Base-by-base conservation (phyloP, 305 asterid species). In the Solanum hybrid region DNA sequence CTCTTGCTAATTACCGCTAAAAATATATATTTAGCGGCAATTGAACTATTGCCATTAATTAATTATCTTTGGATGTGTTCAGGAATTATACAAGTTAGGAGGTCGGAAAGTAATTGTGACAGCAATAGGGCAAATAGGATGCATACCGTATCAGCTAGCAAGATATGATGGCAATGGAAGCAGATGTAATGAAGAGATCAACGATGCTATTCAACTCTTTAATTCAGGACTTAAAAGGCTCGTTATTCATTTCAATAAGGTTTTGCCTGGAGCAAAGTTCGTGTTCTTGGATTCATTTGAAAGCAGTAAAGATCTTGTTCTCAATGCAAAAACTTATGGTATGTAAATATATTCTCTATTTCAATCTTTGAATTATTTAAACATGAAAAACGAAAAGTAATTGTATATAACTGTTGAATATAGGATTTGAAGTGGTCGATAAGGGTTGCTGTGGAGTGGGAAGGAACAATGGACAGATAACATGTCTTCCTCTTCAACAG, bases 401-500 rank as follows among this genome's bases (percentile, higher is more conserved):
- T 70, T 70, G 6, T 14, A 32, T 31, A 76, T 57, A 77, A 32
- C 13, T 41, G 65, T 22, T 12, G 31, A 81, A 38, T 78, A 75
- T 29, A 68, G 98, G 98, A n/a, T 97, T 96, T 89, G 95, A 95
- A 89, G 99, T 95, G 87, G 93, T 93, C 88, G 97, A 97, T 90
- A 91, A 91, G 91, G 99, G 99, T 9, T 96, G 99, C 17, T 97
- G 99, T 87, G 98, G 99, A 24, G 99, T 97, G 86, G 98, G 99
- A 36, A 94, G 89, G 89, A 96, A 96, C 96, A 97, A 97, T 88
- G 98, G 99, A 72, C 96, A 96, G 92, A 94, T 96, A 90, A 96
- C 99, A 27, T 97, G 99, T 86, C 96, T 97, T 51, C 99, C 98
- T 17, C 93, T 97, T 51, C 96, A 95, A 89, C 93, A 86, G 24